A percentile compares a stretch with the other conserved stretches of the same genome.
phyloP scores from a whole-genome alignment of 2,329 filamentous ascomycete species.

The Microthyrium microscopicum region DNA sequence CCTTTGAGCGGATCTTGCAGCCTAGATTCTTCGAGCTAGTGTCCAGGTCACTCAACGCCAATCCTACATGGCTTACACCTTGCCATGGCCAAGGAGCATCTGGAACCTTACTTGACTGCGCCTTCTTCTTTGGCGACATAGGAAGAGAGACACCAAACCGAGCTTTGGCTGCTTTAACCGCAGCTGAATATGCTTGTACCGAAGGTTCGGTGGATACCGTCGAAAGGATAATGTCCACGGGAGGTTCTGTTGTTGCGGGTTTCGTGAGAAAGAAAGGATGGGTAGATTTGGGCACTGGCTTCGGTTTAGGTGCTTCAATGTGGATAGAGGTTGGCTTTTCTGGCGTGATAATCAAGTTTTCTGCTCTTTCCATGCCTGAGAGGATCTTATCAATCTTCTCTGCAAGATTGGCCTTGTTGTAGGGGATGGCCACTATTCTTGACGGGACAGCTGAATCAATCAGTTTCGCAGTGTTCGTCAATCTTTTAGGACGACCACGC shows the following conservation, averaged over 20 bases:
- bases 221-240: too few species aligned
- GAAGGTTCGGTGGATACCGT: not conserved
- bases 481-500: conserved; percentile 22
- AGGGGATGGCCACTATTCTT: conserved; percentile 16
- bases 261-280: conserved; percentile 56
- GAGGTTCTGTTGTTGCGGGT: too few species aligned
- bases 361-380: conserved; percentile 43
- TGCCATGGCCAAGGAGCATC: conserved; percentile 47
- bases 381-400: conserved; percentile 26
- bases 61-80: conserved; percentile 48
- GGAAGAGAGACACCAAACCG: not conserved
- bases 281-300: conserved; percentile 20
- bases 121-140: not conserved
- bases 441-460: conserved; percentile 35
- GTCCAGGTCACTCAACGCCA: conserved; percentile 11
- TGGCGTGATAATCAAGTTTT: conserved; percentile 15
- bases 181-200: not conserved
- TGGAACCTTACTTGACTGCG: not conserved
- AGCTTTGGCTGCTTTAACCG: not conserved
- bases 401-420: too few species aligned
- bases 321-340: conserved; percentile 16
- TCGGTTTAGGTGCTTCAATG: not conserved
- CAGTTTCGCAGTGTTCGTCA: conserved; percentile 41
- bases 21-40: not conserved
- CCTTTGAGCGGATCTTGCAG: conserved; percentile 8